Base-by-base conservation (phyloP, 2,329 filamentous ascomycete genomes). In the Alternaria burnsii region DNA sequence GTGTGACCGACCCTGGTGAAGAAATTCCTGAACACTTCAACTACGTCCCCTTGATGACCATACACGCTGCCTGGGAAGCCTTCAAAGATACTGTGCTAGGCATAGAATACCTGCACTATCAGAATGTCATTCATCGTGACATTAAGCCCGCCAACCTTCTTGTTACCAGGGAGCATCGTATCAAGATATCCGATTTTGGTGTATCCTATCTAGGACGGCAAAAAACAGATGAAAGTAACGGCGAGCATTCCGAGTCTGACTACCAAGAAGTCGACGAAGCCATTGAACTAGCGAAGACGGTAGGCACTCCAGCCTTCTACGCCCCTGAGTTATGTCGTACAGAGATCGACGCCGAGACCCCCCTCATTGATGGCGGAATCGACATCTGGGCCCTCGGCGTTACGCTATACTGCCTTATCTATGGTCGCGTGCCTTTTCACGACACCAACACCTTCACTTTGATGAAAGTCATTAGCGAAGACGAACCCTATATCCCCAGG, bases 171-270 rank as follows among this genome's bases (percentile, higher is more conserved):
- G 90, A 93, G 65, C 89, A 94, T 69, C 89, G 90, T 14, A 92
- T 97, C 73, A 99, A 99, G 83, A 99, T 99, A 62, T 98, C 95
- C 5, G 95, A 99, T 75, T 99, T 99, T 81, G 95, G 95, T 32
- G 95, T 99, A 1, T 99, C 95, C 1, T 99, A 98, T 78, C 92
- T 99, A 64, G 95, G 95, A 28, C 89, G 93, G 52, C 93, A 93
- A 1, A 91, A 94, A 59, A 87, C 92, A 40, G 92, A 97, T 47
- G 91, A 96, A 70, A 86, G 88, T 38, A 90, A 76, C 52, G 90
- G 93, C 59, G 79, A 89, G 81, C 61, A 89, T 83, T 90, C 90
- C 4, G 92, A 96, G 75, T 92, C 90, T 0, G 94, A 97, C 76
- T 91, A 92, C 11, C 89, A 88, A 41, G 92, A 97, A 72, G 88